Percentiles rank a stretch among this genome's conserved stretches.
These are phyloP conservation scores for Heteromeles arbutifolia DNA, from an alignment of 306 rosid genomes.

Conservation along the genomic window DNA sequence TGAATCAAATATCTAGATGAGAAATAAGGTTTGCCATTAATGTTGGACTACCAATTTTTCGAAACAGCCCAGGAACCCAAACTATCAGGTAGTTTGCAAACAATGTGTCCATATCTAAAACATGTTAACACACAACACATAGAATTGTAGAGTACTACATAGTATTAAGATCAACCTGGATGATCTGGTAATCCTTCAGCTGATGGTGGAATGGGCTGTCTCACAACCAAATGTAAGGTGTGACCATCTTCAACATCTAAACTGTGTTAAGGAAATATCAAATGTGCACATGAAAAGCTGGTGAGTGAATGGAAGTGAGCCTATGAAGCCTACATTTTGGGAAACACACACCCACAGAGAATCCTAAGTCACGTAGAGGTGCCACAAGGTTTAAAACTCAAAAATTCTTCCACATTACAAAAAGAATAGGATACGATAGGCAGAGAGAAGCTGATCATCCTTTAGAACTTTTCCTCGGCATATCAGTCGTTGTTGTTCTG, in stretches of 20 bases:
- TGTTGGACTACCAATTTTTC: neutral
- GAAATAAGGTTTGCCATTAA: neutral
- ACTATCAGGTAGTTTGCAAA: neutral
- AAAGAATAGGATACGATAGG: conserved; percentile 51
- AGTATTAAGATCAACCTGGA: conserved; percentile 48
- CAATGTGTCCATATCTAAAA: neutral
- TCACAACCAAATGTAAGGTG: conserved; percentile 90
- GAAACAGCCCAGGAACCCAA: neutral
- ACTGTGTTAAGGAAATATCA: conserved; percentile 39
- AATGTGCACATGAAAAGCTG: conserved; percentile 7
- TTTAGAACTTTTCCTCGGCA: conserved; percentile 66
- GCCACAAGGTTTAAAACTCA: neutral
- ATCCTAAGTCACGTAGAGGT: neutral
- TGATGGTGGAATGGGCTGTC: conserved; percentile 66
- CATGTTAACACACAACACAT: neutral
- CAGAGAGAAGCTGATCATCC: conserved; percentile 62
- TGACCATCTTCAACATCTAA: conserved; percentile 99
- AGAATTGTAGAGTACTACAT: neutral
- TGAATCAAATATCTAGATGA: neutral
- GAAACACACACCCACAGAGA: neutral
- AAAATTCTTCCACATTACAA: neutral
- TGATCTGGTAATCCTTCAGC: conserved; percentile 49
- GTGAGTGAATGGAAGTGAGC: neutral
- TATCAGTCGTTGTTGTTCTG: conserved; percentile 55
- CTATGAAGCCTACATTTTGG: neutral